Evolutionary conservation across 345 rosid species (phyloP).

Genomic region (Gossypium herbaceum): DNA sequence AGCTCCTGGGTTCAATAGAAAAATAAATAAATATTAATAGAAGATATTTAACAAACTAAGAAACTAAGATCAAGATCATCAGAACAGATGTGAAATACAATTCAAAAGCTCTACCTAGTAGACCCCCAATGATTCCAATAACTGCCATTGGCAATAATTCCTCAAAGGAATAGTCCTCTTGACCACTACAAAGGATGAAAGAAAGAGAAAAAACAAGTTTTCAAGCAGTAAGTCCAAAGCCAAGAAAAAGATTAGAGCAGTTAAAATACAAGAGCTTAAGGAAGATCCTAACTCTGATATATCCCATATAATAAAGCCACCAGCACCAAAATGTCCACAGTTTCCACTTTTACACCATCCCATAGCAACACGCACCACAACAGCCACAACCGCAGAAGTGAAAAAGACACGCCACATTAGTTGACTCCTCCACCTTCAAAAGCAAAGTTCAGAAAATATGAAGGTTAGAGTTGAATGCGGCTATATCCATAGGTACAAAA

Average conservation of each 20-base stretch:
- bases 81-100: conserved; percentile 10
- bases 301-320: conserved; percentile 97
- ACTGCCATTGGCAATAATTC: conserved; percentile 97
- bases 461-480: background rate
- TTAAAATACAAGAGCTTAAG: background rate
- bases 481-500: background rate
- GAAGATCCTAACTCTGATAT: conserved; percentile 67
- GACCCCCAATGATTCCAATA: conserved; percentile 91
- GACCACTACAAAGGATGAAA: conserved; percentile 54
- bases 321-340: conserved; percentile 96
- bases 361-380: conserved; percentile 95
- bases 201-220: conserved; percentile 3
- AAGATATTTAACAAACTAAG: background rate
- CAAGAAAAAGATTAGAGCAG: background rate
- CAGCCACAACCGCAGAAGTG: conserved; percentile 95
- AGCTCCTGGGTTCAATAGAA: conserved; percentile 52
- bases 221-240: conserved; percentile 19
- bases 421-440: conserved; percentile 95
- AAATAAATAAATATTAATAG: conserved; percentile 11
- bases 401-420: conserved; percentile 99
- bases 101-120: conserved; percentile 53
- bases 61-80: conserved; percentile 1
- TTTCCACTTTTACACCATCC: conserved; percentile 94
- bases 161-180: conserved; percentile 88
- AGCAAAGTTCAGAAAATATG: conserved; percentile 17